Evolutionary conservation across 108 stramenopile genomes (phyloP).

Genomic region (Parietichytrium sp.): DNA sequence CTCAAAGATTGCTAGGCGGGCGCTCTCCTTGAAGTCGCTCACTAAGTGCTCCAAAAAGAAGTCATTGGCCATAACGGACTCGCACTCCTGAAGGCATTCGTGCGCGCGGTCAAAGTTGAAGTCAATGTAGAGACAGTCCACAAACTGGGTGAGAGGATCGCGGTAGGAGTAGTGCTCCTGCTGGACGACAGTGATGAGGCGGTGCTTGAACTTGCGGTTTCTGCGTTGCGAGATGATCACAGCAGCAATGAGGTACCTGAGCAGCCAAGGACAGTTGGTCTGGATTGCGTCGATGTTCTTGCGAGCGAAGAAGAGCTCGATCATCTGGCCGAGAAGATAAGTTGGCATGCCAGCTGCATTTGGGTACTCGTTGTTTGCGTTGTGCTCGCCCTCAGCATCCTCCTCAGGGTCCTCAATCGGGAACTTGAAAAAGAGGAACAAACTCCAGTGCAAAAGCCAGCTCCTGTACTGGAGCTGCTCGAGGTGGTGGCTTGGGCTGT

Average conservation of each 20-base stretch:
- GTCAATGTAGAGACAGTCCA: constrained; percentile 87
- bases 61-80: constrained; percentile 79
- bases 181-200: constrained; percentile 82
- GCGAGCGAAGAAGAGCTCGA: constrained; percentile 72
- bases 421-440: constrained; percentile 98
- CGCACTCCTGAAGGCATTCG: constrained; percentile 76
- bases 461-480: constrained; percentile 91
- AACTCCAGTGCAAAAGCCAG: constrained; percentile 95
- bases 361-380: constrained; percentile 33
- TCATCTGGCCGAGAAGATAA: constrained; percentile 78
- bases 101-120: constrained; percentile 98
- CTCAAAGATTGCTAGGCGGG: constrained; percentile 97
- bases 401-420: constrained; percentile 51
- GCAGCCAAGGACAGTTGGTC: constrained; percentile 94
- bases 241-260: constrained; percentile 92
- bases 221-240: constrained; percentile 89
- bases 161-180: constrained; percentile 80
- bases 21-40: constrained; percentile 88
- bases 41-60: constrained; percentile 90
- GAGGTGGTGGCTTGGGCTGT: constrained; percentile 54
- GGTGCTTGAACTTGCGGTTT: constrained; percentile 74
- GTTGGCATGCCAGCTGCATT: constrained; percentile 40
- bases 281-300: constrained; percentile 94
- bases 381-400: not conserved
- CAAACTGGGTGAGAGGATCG: constrained; percentile 96